phyloP scores from a whole-genome alignment of 2,329 filamentous ascomycete genomes.

The Ceratocystis colombiana region DNA sequence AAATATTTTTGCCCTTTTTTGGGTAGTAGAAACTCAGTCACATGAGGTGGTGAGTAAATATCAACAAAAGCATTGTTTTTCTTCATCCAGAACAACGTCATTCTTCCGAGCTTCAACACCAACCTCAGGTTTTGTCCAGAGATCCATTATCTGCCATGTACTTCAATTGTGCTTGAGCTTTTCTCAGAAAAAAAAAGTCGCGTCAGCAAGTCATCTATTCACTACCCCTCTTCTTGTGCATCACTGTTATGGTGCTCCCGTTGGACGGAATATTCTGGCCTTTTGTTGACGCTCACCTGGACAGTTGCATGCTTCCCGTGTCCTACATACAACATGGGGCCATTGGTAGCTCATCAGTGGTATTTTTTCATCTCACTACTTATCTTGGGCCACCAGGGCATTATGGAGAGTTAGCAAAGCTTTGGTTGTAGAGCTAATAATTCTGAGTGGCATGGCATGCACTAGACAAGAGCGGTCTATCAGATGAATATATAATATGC shows the following conservation, averaged over 20 bases:
- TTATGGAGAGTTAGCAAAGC: not conserved
- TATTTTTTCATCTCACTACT: not conserved
- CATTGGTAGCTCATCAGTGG: not conserved
- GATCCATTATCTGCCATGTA: not conserved
- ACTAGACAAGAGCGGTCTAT: not conserved
- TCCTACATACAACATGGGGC: not conserved
- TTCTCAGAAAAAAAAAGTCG: not conserved
- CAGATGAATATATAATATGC: not conserved
- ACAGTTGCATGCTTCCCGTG: slow-evolving; percentile 7
- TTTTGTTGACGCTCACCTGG: slow-evolving; percentile 9
- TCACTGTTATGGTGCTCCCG: not conserved
- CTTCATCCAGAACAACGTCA: not conserved
- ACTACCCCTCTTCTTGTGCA: not conserved
- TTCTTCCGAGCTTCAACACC: not conserved
- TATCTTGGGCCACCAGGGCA: not conserved
- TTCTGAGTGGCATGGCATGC: not conserved
- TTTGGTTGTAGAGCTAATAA: not conserved
- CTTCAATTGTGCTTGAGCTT: not conserved
- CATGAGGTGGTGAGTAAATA: not conserved
- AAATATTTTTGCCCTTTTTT: not conserved
- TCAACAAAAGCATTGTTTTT: not conserved
- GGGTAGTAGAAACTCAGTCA: not conserved
- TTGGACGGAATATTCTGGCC: not conserved
- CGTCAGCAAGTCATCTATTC: not conserved
- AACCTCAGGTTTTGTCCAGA: not conserved